These are phyloP conservation scores for Acanthamoeba lenticulata DNA, from an alignment of 208 protist genomes.

Conservation along the genomic window DNA sequence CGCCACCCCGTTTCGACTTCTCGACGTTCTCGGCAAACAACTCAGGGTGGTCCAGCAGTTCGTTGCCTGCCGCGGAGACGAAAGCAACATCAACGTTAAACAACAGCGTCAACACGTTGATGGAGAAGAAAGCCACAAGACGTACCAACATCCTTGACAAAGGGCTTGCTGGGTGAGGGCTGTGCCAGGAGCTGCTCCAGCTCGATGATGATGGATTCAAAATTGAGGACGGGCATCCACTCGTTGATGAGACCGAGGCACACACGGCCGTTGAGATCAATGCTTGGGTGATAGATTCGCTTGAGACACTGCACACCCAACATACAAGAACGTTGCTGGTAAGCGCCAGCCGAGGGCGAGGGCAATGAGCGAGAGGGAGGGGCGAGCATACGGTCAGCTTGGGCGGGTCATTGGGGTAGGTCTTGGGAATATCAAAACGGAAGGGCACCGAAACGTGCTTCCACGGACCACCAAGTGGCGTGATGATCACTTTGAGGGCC, in stretches of 20 bases:
- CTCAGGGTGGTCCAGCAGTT: not conserved
- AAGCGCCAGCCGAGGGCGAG: not conserved
- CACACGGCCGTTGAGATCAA: conserved; percentile 34
- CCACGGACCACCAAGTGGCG: conserved; percentile 22
- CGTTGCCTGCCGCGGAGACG: not conserved
- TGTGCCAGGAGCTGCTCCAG: conserved; percentile 45
- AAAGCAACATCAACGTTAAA: not conserved
- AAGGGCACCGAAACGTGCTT: conserved; percentile 53
- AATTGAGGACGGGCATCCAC: conserved; percentile 43
- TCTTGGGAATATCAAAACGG: conserved; percentile 46
- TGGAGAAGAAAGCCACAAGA: not conserved
- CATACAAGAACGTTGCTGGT: not conserved
- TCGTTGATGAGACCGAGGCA: conserved; percentile 55
- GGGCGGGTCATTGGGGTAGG: conserved; percentile 49
- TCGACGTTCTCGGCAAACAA: conserved; percentile 12
- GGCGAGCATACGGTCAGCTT: conserved; percentile 24
- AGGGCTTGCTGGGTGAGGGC: conserved; percentile 22
- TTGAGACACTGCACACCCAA: conserved; percentile 13
- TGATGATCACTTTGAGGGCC: conserved; percentile 60
- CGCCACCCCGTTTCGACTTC: conserved; percentile 22
- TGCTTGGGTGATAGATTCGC: conserved; percentile 52
- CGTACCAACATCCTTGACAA: conserved; percentile 54
- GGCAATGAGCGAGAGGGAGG: not conserved
- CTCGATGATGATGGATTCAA: conserved; percentile 55
- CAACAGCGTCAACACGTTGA: not conserved